phyloP scores from a whole-genome alignment of 768 basidiomycete genomes.

The Psilocybe cyanescens region DNA sequence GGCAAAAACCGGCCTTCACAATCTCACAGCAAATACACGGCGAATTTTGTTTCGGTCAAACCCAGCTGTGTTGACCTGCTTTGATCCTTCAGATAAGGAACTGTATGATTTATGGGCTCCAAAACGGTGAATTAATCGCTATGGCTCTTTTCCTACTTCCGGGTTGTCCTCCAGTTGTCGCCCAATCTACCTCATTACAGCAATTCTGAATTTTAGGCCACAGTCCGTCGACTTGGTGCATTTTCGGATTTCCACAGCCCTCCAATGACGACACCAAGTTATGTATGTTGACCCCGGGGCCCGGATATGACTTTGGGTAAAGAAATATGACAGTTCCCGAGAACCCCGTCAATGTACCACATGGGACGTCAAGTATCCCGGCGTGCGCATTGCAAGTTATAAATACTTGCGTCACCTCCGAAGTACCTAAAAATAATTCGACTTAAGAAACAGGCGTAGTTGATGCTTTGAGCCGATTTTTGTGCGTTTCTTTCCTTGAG shows the following conservation, averaged over 20 bases:
- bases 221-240: too few relatives aligned
- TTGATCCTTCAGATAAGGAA: conserved; percentile 77
- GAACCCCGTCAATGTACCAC: too few relatives aligned
- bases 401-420: too few relatives aligned
- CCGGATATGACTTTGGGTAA: conserved; percentile 4
- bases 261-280: too few relatives aligned
- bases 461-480: background rate
- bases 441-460: background rate
- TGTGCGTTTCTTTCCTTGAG: conserved; percentile 1
- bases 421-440: too few relatives aligned
- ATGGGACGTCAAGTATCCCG: too few relatives aligned
- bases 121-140: conserved; percentile 18
- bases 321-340: conserved; percentile 8
- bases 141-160: background rate
- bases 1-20: conserved; percentile 4
- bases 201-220: background rate
- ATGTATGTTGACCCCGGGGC: background rate
- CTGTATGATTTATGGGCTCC: conserved; percentile 82
- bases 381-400: too few relatives aligned
- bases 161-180: background rate
- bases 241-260: too few relatives aligned
- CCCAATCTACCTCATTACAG: too few relatives aligned
- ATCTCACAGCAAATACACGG: conserved; percentile 19
- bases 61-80: conserved; percentile 69
- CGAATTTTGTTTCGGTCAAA: conserved; percentile 62